phyloP scores from a whole-genome alignment of 192 early-diverging fungal species.

The Allomyces macrogynus region DNA sequence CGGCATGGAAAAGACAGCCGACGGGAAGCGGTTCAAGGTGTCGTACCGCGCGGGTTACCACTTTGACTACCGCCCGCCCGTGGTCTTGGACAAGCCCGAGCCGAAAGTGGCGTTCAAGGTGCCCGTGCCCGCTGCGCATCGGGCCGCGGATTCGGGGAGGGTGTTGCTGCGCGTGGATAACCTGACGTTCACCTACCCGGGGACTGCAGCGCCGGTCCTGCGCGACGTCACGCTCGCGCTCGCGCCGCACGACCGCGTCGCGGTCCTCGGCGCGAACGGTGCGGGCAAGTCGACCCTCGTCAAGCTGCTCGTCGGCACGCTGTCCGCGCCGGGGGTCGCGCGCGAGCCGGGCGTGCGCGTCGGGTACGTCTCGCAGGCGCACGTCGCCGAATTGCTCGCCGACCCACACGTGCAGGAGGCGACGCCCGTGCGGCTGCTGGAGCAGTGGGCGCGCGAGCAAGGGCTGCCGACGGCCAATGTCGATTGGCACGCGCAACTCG shows the following conservation, averaged over 20 bases:
- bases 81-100: constrained; percentile 35
- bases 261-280: constrained; percentile 65
- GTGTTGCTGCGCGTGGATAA: constrained; percentile 36
- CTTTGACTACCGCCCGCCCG: constrained; percentile 21
- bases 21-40: constrained; percentile 47
- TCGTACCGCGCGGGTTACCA: constrained; percentile 36
- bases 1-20: constrained; percentile 41
- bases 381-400: constrained; percentile 41
- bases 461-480: not conserved
- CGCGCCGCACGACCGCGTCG: constrained; percentile 43
- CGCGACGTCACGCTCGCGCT: constrained; percentile 48
- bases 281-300: constrained; percentile 63
- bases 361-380: constrained; percentile 70
- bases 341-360: constrained; percentile 36
- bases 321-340: constrained; percentile 35
- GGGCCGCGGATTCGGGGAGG: constrained; percentile 27
- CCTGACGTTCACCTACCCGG: constrained; percentile 22
- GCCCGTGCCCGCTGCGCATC: constrained; percentile 43
- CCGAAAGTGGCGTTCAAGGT: constrained; percentile 36
- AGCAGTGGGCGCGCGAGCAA: not conserved
- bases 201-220: constrained; percentile 18
- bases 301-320: constrained; percentile 43
- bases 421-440: constrained; percentile 18
- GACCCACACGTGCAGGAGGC: constrained; percentile 28
- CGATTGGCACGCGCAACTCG: constrained; percentile 32